Evolutionary conservation across 768 basidiomycete species (phyloP), one percentile per base, ranked within the genome.

Genomic region (Suillus clintonianus): DNA sequence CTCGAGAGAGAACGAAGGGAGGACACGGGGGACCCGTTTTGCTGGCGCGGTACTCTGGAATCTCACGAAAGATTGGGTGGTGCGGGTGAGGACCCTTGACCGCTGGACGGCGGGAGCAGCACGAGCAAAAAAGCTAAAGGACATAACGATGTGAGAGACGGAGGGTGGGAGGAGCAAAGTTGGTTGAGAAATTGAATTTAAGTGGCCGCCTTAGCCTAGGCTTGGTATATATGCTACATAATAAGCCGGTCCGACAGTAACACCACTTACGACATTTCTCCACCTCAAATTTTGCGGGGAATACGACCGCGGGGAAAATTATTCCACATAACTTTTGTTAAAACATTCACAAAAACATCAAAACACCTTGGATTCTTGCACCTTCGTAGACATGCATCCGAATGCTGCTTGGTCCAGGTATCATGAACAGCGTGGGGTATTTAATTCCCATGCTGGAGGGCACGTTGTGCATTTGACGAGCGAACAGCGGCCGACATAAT

Each of bases 1-100:
- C 72, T 86, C 81, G 81, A 97, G 84, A 11, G 93, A 94, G 71
- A 97, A 91, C 32, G 85, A 82, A 11, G 89, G 85, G 42, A 96
- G 82, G 5, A 88, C 86, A 70, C 80, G 85, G 15, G 82, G 79
- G 13, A 65, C 37, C 27, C 63, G 67, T 7, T 41, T 24, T 41
- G 37, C 22, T 50, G 62, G 53, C 19, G 66, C 65, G 24, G 77
- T 73, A 61, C 75, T 78, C 68, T 70, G 69, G 42, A 73, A 55
- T 59, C 74, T 70, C 50, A 42, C 51, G 5, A 63, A 65, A 24
- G 56, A 61, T 24, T 66, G 51, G 3, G 37, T 7, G 2, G 48
- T 56, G 43, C 68, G 71, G 24, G 63, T 63, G 48, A 61, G 58
- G 53, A 69, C 32, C 43, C 61, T 56, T 10, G 68, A 61, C 13